phyloP scores from a whole-genome alignment of 345 rosid species.

The Angophora floribunda region DNA sequence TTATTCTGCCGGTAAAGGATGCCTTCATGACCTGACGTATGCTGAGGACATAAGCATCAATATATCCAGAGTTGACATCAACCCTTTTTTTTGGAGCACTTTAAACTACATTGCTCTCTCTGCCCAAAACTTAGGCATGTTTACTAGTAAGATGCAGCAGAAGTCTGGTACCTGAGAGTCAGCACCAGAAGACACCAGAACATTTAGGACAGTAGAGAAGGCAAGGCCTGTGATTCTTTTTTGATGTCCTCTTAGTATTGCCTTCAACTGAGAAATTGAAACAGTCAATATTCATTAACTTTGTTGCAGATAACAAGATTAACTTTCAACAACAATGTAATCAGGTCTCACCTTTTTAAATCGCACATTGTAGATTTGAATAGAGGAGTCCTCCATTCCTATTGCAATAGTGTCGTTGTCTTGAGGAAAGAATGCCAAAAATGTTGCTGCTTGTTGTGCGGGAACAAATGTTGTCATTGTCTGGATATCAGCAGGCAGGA shows the following conservation, averaged over 20 bases:
- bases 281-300: background rate
- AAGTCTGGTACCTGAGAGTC: slow-evolving; percentile 43
- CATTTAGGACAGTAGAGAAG: slow-evolving; percentile 54
- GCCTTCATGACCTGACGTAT: background rate
- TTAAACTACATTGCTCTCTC: background rate
- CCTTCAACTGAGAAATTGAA: slow-evolving; percentile 41
- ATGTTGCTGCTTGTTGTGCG: slow-evolving; percentile 84
- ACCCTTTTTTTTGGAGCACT: no score
- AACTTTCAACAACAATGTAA: background rate
- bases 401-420: slow-evolving; percentile 76
- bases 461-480: slow-evolving; percentile 73
- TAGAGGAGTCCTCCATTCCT: slow-evolving; percentile 80
- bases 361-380: slow-evolving; percentile 63
- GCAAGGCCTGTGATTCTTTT: slow-evolving; percentile 86
- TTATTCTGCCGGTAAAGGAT: background rate
- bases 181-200: slow-evolving; percentile 82
- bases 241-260: slow-evolving; percentile 67
- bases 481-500: slow-evolving; percentile 18
- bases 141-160: background rate
- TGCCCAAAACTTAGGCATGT: background rate
- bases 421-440: slow-evolving; percentile 70
- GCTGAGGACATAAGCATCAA: background rate
- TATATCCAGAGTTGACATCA: background rate
- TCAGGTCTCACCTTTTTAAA: slow-evolving; percentile 45
- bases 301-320: background rate